These are phyloP conservation scores for Phialophora expanda DNA, from an alignment of 2,329 filamentous ascomycete genomes.

Conservation along the genomic window DNA sequence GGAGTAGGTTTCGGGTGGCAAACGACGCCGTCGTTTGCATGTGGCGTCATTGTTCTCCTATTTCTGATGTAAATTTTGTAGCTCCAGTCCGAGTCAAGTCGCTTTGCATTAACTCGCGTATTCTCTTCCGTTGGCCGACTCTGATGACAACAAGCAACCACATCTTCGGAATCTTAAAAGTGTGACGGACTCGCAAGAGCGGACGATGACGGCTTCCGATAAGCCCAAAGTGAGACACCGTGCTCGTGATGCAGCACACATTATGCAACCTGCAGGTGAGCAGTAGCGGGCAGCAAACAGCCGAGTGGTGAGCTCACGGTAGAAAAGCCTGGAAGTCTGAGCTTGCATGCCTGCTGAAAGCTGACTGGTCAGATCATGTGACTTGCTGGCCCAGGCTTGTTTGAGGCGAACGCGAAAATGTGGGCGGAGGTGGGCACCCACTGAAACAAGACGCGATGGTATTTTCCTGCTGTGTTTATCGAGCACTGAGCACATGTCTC, in stretches of 20 bases:
- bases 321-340: neutral
- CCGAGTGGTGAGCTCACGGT: conserved; percentile 1
- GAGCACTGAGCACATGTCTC: neutral
- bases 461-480: conserved; percentile 2
- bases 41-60: neutral
- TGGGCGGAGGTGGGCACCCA: conserved; percentile 2
- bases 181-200: neutral
- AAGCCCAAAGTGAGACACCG: conserved; percentile 22
- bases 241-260: conserved; percentile 15
- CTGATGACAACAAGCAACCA: conserved; percentile 6
- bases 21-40: neutral
- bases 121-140: neutral
- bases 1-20: neutral
- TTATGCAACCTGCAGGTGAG: conserved; percentile 17
- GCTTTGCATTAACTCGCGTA: conserved; percentile 3
- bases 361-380: conserved; percentile 16
- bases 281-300: conserved; percentile 6
- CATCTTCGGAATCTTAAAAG: conserved; percentile 18
- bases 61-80: neutral
- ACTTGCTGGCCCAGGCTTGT: conserved; percentile 8
- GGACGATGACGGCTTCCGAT: conserved; percentile 19
- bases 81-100: neutral
- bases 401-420: conserved; percentile 8
- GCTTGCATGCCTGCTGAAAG: neutral
- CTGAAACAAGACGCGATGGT: conserved; percentile 11